Percentiles rank a stretch among this genome's conserved stretches.
phyloP scores from a whole-genome alignment of 2,329 filamentous ascomycete genomes.

The Botrytis cinerea region DNA sequence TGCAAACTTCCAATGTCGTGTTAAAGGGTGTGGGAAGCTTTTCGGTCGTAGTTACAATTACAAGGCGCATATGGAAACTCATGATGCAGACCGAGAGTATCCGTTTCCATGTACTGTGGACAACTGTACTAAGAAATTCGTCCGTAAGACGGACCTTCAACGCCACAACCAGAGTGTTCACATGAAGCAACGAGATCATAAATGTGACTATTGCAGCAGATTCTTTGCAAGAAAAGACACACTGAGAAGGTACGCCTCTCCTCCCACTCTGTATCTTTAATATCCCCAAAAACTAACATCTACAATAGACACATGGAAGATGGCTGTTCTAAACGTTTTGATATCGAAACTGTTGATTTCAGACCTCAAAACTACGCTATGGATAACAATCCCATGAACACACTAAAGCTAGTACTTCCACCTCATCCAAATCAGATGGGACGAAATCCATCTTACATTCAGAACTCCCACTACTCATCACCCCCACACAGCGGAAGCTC shows the following conservation, averaged over 20 bases:
- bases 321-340: slow-evolving; percentile 68
- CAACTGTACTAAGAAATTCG: slow-evolving; percentile 74
- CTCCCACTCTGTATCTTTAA: neutral
- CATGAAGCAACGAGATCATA: slow-evolving; percentile 68
- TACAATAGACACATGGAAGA: slow-evolving; percentile 70
- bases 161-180: slow-evolving; percentile 68
- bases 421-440: slow-evolving; percentile 28
- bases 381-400: slow-evolving; percentile 26
- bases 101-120: slow-evolving; percentile 66
- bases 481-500: slow-evolving; percentile 25
- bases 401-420: slow-evolving; percentile 27
- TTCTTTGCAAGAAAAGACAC: slow-evolving; percentile 82
- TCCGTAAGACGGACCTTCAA: slow-evolving; percentile 77
- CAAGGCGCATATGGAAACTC: slow-evolving; percentile 82
- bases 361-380: slow-evolving; percentile 36
- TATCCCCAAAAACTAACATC: slow-evolving; percentile 12
- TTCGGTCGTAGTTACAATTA: slow-evolving; percentile 87
- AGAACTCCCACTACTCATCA: slow-evolving; percentile 33
- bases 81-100: slow-evolving; percentile 72
- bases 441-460: slow-evolving; percentile 36
- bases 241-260: slow-evolving; percentile 62
- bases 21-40: slow-evolving; percentile 70
- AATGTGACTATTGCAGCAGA: slow-evolving; percentile 69
- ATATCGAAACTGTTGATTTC: slow-evolving; percentile 41
- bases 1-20: slow-evolving; percentile 69